Evolutionary conservation across 495 filamentous ascomycete species (phyloP).

Genomic region (Penicillium cinerascens): DNA sequence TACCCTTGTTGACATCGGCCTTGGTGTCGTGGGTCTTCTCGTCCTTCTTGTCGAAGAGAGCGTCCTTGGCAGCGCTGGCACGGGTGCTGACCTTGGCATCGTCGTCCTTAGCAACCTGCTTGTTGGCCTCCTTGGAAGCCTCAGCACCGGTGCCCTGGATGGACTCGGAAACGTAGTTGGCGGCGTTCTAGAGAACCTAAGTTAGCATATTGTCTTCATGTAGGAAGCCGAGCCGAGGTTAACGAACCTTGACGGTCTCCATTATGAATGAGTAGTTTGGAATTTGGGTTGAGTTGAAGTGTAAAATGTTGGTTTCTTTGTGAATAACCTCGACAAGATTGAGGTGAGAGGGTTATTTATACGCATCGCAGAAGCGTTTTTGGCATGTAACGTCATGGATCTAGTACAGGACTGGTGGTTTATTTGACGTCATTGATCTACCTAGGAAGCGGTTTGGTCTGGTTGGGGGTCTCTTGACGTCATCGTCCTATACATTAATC

Average conservation of each 20-base stretch:
- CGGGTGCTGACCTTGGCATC: conserved; percentile 15
- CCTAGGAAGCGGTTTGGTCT: not conserved
- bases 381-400: not conserved
- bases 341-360: not conserved
- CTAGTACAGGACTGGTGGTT: not conserved
- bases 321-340: not conserved
- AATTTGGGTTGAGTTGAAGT: not conserved
- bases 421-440: not conserved
- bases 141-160: conserved; percentile 17
- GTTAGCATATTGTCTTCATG: not conserved
- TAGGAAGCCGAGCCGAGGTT: not conserved
- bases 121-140: conserved; percentile 23
- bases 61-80: conserved; percentile 18
- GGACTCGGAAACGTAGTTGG: conserved; percentile 19
- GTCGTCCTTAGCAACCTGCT: conserved; percentile 19
- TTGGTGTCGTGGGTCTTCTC: conserved; percentile 17
- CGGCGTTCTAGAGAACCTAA: conserved; percentile 13
- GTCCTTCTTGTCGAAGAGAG: conserved; percentile 21
- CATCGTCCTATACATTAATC: not conserved
- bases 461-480: not conserved
- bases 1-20: conserved; percentile 25
- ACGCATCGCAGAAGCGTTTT: not conserved
- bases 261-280: conserved; percentile 5
- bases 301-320: no score
- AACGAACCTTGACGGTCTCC: conserved; percentile 20